Conservation (phyloP, 179 eudicot species). For the Vitellaria paradoxa region DNA sequence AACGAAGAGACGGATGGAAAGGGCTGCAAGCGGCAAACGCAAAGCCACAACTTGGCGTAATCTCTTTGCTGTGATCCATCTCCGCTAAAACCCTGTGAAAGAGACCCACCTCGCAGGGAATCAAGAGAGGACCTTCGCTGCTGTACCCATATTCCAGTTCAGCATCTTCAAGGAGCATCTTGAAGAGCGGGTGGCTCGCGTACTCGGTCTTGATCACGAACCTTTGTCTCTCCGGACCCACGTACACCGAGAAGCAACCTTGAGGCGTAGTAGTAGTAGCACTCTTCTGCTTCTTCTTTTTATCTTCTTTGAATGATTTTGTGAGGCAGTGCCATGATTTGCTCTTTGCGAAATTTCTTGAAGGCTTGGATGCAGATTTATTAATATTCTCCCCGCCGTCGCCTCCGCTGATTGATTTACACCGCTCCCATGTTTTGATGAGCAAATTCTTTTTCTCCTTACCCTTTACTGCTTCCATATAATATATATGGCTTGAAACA, state of each 20-base stretch:
- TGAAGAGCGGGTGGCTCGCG: conserved; percentile 60
- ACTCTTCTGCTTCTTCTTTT: neutral
- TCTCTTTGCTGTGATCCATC: conserved; percentile 32
- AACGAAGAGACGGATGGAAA: too few species aligned
- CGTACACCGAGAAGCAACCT: conserved; percentile 73
- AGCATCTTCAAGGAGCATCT: conserved; percentile 61
- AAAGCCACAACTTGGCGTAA: too few species aligned
- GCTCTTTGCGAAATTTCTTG: neutral
- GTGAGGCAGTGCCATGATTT: conserved; percentile 25
- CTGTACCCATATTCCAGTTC: conserved; percentile 54
- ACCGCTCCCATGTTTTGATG: conserved; percentile 22
- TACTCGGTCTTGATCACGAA: conserved; percentile 55
- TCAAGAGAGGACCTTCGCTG: conserved; percentile 56
- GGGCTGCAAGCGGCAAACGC: too few species aligned
- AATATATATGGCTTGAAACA: too few species aligned
- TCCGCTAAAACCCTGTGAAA: conserved; percentile 60
- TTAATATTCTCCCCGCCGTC: neutral
- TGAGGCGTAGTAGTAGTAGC: neutral
- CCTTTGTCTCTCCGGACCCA: conserved; percentile 58
- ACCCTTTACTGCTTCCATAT: too few species aligned
- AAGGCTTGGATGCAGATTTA: neutral
- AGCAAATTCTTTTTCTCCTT: conserved; percentile 6
- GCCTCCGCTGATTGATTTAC: conserved; percentile 3
- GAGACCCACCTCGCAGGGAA: conserved; percentile 62
- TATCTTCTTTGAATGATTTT: neutral